Conservation (phyloP, 1,139 yeast species). For the Saccharomycopsis crataegensis region DNA sequence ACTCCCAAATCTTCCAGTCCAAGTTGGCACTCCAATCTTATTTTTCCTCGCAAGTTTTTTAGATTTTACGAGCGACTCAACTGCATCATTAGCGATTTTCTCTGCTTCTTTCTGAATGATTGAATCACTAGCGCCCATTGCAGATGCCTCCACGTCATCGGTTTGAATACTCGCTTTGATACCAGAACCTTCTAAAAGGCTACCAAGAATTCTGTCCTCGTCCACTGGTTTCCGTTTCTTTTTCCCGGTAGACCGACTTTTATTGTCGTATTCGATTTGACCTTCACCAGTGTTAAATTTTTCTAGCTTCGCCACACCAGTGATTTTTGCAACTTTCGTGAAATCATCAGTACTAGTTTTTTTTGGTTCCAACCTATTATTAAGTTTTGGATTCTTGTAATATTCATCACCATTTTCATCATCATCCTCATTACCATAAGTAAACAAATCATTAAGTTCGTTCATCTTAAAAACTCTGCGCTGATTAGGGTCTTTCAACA, state of each 20-base stretch:
- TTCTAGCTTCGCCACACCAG: conserved; percentile 40
- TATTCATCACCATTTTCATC: conserved; percentile 38
- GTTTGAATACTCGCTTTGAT: conserved; percentile 75
- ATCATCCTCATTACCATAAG: conserved; percentile 70
- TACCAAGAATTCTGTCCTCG: conserved; percentile 62
- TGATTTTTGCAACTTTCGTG: conserved; percentile 42
- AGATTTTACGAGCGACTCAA: conserved; percentile 62
- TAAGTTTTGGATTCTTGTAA: conserved; percentile 30
- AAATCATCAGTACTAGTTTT: conserved; percentile 46
- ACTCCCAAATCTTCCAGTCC: conserved; percentile 89
- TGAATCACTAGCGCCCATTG: conserved; percentile 37
- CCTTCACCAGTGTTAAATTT: conserved; percentile 42
- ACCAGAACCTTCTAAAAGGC: conserved; percentile 63
- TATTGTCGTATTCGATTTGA: conserved; percentile 37
- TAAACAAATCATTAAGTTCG: conserved; percentile 83
- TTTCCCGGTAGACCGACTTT: conserved; percentile 1
- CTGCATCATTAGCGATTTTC: conserved; percentile 70
- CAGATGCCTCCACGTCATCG: conserved; percentile 61
- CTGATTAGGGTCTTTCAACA: conserved; percentile 92
- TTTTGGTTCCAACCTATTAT: conserved; percentile 25
- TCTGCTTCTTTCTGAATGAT: conserved; percentile 71
- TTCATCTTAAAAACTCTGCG: conserved; percentile 86
- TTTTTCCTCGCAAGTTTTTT: conserved; percentile 55
- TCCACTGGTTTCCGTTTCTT: conserved; percentile 30
- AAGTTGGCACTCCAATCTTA: conserved; percentile 80